Base-by-base conservation (phyloP, 169 alveolate species). In the Plasmodium gonderi region DNA sequence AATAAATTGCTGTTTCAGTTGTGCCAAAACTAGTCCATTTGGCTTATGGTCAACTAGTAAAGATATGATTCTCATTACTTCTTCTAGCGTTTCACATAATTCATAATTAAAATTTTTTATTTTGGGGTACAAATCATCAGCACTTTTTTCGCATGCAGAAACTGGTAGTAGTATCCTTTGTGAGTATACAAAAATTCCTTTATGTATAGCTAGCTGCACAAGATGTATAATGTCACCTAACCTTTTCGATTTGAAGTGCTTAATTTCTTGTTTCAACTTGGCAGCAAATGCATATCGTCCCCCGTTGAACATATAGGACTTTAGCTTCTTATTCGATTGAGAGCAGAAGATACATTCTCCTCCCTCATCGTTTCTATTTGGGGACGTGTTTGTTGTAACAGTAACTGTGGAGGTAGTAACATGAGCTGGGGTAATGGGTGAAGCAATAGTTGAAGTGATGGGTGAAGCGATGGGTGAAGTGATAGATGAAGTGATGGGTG, bases 271-370 rank as follows among this genome's bases (percentile, higher is more conserved):
- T 26, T 93, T 80, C 64, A 95, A 60, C 23, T 96, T 91, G 38
- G 95, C 97, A 0, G 97, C 97, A 67, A 95, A 95, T 7, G 97
- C 97, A 74, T 95, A 95, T 17, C 97, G 47, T 6, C 97, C 97
- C 26, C 97, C 97, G 49, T 91, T 94, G 44, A 95, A 95, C 79
- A 81, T 95, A 80, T 92, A 78, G 20, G 79, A 75, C 44, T 95
- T 92, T 12, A 79, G 49, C 38, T 77, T 90, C 42, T 80, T 80
- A 33, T 79, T 79, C 14, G 68, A 26, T 3, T 81, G 26, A 14
- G 91, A 80, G 47, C 91, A 90, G 65, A 90, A 80, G 42, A 90
- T 80, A 20, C 91, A 79, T 20, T 49, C 82, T 31, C 47, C 45
- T 6, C 75, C 69, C 17, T 51, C 65, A 40, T 40, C 51, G 33